Percentiles rank a stretch among this genome's conserved stretches.
Evolutionary conservation across 2,329 filamentous ascomycete genomes (phyloP).

Genomic region (Paraconiothyrium brasiliense): DNA sequence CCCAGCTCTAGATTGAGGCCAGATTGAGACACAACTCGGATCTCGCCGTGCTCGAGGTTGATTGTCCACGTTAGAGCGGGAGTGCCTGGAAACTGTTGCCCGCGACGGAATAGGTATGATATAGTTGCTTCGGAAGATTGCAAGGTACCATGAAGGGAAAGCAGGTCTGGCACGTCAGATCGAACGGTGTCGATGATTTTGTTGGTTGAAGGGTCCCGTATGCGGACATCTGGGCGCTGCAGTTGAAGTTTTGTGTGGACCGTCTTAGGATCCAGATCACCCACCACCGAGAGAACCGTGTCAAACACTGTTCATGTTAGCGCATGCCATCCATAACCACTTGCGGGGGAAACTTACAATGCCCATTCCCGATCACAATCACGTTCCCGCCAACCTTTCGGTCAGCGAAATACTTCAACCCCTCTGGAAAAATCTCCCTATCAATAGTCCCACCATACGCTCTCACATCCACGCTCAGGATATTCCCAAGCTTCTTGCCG

Average conservation of each 20-base stretch:
- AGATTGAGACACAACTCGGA: conserved; percentile 41
- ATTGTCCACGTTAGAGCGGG: conserved; percentile 61
- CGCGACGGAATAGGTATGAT: conserved; percentile 57
- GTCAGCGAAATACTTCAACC: conserved; percentile 61
- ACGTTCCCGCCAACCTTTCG: conserved; percentile 53
- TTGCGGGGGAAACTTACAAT: conserved; percentile 26
- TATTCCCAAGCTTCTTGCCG: conserved; percentile 51
- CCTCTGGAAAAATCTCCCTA: conserved; percentile 25
- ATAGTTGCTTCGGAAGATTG: conserved; percentile 53
- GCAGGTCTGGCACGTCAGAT: conserved; percentile 57
- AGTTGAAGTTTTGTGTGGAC: conserved; percentile 56
- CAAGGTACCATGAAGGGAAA: conserved; percentile 49
- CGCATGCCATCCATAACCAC: background rate
- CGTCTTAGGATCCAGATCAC: conserved; percentile 51
- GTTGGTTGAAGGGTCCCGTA: conserved; percentile 27
- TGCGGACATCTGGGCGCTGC: conserved; percentile 54
- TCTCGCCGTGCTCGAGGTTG: conserved; percentile 53
- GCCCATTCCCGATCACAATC: conserved; percentile 47
- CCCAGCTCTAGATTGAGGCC: conserved; percentile 37
- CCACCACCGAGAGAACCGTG: conserved; percentile 57
- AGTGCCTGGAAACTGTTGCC: conserved; percentile 60
- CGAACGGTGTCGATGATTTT: conserved; percentile 38
- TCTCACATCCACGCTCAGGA: conserved; percentile 47
- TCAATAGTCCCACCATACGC: conserved; percentile 29
- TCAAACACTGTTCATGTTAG: conserved; percentile 49